phyloP scores from a whole-genome alignment of 2,329 filamentous ascomycete species.

The Magnaporthiopsis poae region DNA sequence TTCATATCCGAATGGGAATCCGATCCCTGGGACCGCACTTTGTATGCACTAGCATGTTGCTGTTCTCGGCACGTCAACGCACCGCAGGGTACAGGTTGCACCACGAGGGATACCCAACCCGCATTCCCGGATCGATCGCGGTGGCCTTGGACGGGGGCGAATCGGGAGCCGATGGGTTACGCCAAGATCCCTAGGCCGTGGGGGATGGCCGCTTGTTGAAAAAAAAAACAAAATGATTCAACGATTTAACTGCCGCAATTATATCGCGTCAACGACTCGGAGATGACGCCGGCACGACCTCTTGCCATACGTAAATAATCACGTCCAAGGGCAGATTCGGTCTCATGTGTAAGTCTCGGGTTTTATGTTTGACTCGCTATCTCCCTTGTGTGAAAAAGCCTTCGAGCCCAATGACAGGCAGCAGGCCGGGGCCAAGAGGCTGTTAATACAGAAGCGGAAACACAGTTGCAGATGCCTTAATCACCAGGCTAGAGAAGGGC shows the following conservation, averaged over 20 bases:
- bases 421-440: not conserved
- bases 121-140: not conserved
- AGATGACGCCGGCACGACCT: not conserved
- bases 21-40: no score
- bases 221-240: not conserved
- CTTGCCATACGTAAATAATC: not conserved
- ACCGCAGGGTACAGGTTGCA: not conserved
- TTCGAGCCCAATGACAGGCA: not conserved
- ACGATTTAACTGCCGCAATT: not conserved
- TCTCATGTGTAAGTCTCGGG: not conserved
- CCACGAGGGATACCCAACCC: not conserved
- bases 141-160: not conserved
- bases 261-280: not conserved
- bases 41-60: no score
- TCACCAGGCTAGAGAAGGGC: not conserved
- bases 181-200: not conserved
- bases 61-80: not conserved
- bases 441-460: not conserved
- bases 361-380: not conserved
- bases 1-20: not conserved
- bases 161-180: not conserved
- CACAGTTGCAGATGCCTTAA: not conserved
- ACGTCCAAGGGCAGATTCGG: not conserved
- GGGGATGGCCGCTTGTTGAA: not conserved
- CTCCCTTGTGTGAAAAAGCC: not conserved